A percentile compares a stretch with the other conserved stretches of the same genome.
Evolutionary conservation across 768 basidiomycete genomes (phyloP).

Genomic region (Suillus clintonianus): DNA sequence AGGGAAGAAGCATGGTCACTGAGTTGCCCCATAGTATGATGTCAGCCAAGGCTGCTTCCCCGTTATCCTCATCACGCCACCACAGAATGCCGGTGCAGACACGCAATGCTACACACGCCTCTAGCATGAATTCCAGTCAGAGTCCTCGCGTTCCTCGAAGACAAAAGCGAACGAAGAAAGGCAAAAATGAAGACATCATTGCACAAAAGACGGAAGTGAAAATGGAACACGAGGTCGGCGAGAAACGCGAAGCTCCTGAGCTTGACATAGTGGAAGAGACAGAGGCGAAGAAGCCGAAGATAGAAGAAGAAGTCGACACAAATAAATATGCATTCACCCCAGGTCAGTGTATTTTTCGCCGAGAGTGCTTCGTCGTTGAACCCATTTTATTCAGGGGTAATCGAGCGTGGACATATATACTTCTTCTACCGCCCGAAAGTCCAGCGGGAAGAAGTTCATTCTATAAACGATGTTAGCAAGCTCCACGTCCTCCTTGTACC

Average conservation of each 20-base stretch:
- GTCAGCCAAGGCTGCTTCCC: constrained; percentile 2
- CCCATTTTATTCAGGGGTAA: constrained; percentile 43
- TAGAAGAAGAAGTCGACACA: constrained; percentile 19
- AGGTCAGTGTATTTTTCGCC: constrained; percentile 6
- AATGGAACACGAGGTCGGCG: constrained; percentile 27
- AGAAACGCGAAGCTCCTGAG: constrained; percentile 21
- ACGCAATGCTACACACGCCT: constrained; percentile 2
- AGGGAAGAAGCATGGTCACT: background rate
- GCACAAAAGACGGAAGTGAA: constrained; percentile 26
- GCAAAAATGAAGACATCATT: background rate
- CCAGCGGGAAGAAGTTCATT: constrained; percentile 50
- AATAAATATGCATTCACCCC: constrained; percentile 8
- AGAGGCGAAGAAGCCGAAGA: constrained; percentile 17
- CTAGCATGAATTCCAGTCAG: background rate
- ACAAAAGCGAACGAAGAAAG: background rate
- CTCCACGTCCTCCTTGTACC: constrained; percentile 65
- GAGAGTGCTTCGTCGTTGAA: background rate
- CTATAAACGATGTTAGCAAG: constrained; percentile 57
- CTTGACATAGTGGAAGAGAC: constrained; percentile 18
- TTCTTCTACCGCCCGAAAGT: constrained; percentile 67
- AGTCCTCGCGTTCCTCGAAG: background rate
- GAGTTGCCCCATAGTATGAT: background rate
- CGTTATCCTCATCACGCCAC: background rate
- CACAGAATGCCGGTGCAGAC: constrained; percentile 15
- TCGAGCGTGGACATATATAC: constrained; percentile 62